These are phyloP conservation scores for Panicum hallii DNA, from an alignment of 202 grass and related monocot species.

Conservation along the genomic window DNA sequence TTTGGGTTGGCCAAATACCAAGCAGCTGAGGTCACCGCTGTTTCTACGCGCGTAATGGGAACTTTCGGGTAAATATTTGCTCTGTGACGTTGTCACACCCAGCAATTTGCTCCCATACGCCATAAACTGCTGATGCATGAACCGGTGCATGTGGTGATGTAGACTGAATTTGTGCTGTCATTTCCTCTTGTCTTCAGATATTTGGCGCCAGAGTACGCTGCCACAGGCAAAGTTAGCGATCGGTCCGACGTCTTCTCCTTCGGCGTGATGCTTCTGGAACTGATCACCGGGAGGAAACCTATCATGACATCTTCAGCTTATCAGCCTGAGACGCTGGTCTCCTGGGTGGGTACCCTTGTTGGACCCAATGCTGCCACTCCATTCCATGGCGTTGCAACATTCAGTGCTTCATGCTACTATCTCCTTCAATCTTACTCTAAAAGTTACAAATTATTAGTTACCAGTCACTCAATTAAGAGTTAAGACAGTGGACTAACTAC, in stretches of 20 bases:
- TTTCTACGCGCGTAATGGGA: constrained; percentile 84
- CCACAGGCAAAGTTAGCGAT: constrained; percentile 73
- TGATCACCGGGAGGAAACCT: constrained; percentile 81
- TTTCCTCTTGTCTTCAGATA: constrained; percentile 56
- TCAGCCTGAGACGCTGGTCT: constrained; percentile 57
- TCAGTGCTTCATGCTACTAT: background rate
- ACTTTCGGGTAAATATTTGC: constrained; percentile 70
- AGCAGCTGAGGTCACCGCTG: constrained; percentile 48
- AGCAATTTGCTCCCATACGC: background rate
- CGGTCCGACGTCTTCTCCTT: constrained; percentile 89
- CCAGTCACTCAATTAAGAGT: background rate
- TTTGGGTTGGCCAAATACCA: constrained; percentile 87
- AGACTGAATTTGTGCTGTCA: background rate
- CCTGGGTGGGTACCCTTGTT: constrained; percentile 56
- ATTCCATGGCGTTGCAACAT: background rate
- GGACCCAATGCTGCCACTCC: background rate
- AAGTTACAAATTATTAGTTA: background rate
- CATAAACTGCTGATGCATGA: background rate
- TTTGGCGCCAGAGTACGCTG: constrained; percentile 74
- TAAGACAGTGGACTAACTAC: background rate
- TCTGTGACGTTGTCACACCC: background rate
- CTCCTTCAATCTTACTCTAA: background rate
- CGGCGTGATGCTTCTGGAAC: constrained; percentile 88
- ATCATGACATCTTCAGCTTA: constrained; percentile 47
- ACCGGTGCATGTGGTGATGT: background rate